phyloP scores from a whole-genome alignment of 306 rosid species.

The Pachyrhizus erosus region DNA sequence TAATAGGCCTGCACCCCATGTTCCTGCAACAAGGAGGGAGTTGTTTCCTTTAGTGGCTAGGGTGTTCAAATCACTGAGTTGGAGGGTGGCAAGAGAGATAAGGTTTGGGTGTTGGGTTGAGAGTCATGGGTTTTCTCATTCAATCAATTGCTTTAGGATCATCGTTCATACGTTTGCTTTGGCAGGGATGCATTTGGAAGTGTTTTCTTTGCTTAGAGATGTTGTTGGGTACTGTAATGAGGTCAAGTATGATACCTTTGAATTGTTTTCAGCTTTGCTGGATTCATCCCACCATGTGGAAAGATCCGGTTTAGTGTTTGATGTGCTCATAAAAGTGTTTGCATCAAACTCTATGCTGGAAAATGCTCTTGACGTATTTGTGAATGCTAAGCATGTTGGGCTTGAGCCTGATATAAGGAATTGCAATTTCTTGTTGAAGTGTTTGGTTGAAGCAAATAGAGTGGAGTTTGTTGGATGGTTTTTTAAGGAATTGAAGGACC shows the following conservation, averaged over 20 bases:
- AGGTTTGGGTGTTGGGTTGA: constrained; percentile 58
- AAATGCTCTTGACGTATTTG: constrained; percentile 60
- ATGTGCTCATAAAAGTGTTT: constrained; percentile 63
- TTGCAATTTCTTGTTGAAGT: constrained; percentile 76
- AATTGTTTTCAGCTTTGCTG: constrained; percentile 54
- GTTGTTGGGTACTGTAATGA: constrained; percentile 49
- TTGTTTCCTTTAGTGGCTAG: constrained; percentile 50
- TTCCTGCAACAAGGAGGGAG: not conserved
- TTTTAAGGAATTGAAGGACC: constrained; percentile 54
- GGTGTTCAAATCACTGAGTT: constrained; percentile 64
- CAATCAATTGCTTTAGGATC: constrained; percentile 55
- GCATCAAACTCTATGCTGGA: constrained; percentile 71
- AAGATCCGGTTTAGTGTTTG: constrained; percentile 52
- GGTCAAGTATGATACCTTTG: constrained; percentile 42
- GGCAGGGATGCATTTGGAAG: constrained; percentile 60
- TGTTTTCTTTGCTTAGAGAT: constrained; percentile 62
- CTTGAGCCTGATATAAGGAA: constrained; percentile 49
- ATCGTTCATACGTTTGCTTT: constrained; percentile 62
- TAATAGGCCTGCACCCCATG: not conserved
- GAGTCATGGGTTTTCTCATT: constrained; percentile 53
- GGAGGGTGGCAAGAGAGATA: constrained; percentile 52
- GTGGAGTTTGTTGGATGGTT: constrained; percentile 52
- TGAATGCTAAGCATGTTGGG: constrained; percentile 54
- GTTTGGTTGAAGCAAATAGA: constrained; percentile 63
- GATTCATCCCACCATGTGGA: constrained; percentile 53